Conservation (phyloP, 179 eudicot genomes). For the Pouteria campechiana region DNA sequence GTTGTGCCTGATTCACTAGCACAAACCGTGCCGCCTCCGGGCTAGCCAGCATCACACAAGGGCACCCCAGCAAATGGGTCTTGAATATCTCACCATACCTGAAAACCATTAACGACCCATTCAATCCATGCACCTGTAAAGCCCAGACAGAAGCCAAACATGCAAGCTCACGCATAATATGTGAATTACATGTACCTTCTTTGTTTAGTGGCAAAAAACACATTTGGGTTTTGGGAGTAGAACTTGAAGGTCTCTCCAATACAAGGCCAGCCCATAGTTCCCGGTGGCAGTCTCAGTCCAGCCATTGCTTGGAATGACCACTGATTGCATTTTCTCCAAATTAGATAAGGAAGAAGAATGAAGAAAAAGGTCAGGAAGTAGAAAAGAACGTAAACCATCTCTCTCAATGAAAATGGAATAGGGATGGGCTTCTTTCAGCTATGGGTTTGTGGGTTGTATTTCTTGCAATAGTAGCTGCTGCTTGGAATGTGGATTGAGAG, state of each 20-base stretch:
- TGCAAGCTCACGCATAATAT: not conserved
- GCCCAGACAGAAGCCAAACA: not conserved
- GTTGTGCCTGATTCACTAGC: slow-evolving; percentile 41
- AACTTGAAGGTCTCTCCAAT: slow-evolving; percentile 52
- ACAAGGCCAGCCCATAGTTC: slow-evolving; percentile 65
- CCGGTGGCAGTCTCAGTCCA: slow-evolving; percentile 37
- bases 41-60: slow-evolving; percentile 55
- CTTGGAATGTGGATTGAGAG: too few relatives aligned
- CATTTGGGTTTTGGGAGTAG: slow-evolving; percentile 52
- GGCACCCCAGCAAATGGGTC: slow-evolving; percentile 54
- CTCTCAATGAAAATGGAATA: too few relatives aligned
- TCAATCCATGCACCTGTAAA: not conserved
- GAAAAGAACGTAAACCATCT: too few relatives aligned
- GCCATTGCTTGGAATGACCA: too few relatives aligned
- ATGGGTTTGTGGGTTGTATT: too few relatives aligned
- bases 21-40: slow-evolving; percentile 54
- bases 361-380: too few relatives aligned
- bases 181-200: slow-evolving; percentile 25
- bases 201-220: slow-evolving; percentile 39
- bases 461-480: too few relatives aligned
- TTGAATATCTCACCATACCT: slow-evolving; percentile 69
- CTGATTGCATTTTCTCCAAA: too few relatives aligned
- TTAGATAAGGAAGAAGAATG: too few relatives aligned
- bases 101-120: not conserved
- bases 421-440: too few relatives aligned